Base-by-base conservation (phyloP, 2,329 filamentous ascomycete species). In the Penicillium freii region DNA sequence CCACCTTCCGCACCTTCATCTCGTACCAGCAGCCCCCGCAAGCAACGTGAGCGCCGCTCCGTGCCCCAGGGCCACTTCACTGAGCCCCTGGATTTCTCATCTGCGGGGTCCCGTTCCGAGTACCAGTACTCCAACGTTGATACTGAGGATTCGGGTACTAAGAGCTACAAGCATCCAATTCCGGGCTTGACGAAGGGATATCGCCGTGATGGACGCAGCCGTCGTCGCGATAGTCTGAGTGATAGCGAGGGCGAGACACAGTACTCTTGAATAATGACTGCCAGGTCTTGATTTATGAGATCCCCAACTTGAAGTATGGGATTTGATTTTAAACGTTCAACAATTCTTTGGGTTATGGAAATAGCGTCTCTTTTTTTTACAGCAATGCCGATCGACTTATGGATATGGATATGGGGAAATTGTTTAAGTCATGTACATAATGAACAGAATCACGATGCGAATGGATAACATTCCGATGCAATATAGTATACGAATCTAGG, bases 131-230 rank as follows among this genome's bases (percentile, higher is more conserved):
- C 73, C 19, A 74, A 75, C 21, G 71, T 76, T 2, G 75, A 73
- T 15, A 71, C 74, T 0, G 75, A 79, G 25, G 71, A 76, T 3
- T 74, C 75, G 0, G 81, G 82, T 10, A 83, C 81, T 13, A 83
- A 82, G 69, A 77, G 75, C 47, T 86, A 86, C 64, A 79, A 81
- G 27, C 82, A 83, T 70, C 78, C 82, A 9, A 82, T 86, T 48
- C 82, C 83, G 0, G 82, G 80, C 0, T 62, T 85, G 64, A 81
- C 76, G 57, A 74, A 75, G 61, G 75, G 74, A 10, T 77, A 77
- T 54, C 70, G 75, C 11, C 73, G 74, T 29, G 72, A 74, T 36
- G 68, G 68, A 19, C 66, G 68, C n/a, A 73, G 78, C 38, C 72
- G 74, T 19, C 70, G 81, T 44, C 75, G 81, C 59, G 81, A 83